phyloP scores from a whole-genome alignment of 257 asterid species.

The Capsicum rhomboideum region DNA sequence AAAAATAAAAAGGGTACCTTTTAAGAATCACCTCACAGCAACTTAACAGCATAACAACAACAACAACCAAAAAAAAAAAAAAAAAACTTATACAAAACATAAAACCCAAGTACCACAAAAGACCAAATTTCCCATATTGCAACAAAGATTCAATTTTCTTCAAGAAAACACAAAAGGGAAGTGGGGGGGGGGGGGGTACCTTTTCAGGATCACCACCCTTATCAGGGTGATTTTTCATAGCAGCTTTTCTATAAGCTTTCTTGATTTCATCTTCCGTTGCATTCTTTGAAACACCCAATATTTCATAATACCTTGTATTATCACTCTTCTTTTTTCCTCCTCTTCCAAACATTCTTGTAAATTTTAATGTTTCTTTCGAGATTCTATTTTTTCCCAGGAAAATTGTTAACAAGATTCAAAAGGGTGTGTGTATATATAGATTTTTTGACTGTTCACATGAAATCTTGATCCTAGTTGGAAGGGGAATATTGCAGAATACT shows the following conservation, averaged over 20 bases:
- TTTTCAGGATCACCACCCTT: slow-evolving; percentile 94
- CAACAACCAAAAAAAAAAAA: too few relatives aligned
- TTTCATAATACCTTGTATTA: slow-evolving; percentile 33
- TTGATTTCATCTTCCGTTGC: slow-evolving; percentile 64
- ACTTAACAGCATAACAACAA: too few relatives aligned
- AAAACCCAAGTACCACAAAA: too few relatives aligned
- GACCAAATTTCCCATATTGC: neutral
- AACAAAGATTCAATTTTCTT: neutral
- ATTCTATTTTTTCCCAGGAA: neutral
- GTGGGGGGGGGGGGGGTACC: too few relatives aligned
- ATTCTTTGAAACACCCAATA: slow-evolving; percentile 50
- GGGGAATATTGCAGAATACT: neutral
- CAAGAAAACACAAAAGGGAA: neutral
- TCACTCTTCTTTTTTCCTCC: slow-evolving; percentile 49
- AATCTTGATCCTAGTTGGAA: neutral
- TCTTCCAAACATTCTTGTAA: slow-evolving; percentile 48
- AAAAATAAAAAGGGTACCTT: neutral
- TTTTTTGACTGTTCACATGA: slow-evolving; percentile 13
- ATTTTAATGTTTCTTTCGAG: neutral
- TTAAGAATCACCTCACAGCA: too few relatives aligned
- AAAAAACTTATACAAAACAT: too few relatives aligned
- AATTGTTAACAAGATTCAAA: neutral
- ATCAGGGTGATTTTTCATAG: slow-evolving; percentile 81
- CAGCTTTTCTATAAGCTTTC: slow-evolving; percentile 80
- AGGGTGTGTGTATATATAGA: neutral